These are phyloP conservation scores for Panaeolus cyanescens DNA, from an alignment of 768 basidiomycete genomes.

Conservation along the genomic window DNA sequence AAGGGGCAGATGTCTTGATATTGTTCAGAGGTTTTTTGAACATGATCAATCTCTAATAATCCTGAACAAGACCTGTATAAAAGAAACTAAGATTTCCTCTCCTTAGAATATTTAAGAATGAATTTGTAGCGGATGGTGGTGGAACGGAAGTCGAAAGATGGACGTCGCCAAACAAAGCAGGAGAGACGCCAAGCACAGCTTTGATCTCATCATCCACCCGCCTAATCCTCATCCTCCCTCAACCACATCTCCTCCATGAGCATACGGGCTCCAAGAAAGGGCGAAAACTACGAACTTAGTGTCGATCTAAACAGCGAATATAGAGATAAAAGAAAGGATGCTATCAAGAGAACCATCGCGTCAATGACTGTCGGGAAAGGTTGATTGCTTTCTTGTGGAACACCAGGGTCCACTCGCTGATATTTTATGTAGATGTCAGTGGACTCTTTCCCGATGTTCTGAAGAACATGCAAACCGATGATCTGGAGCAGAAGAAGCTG, in stretches of 20 bases:
- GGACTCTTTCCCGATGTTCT: conserved; percentile 97
- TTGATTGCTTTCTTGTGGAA: conserved; percentile 29
- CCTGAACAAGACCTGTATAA: neutral
- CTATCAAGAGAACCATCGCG: conserved; percentile 96
- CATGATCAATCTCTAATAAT: conserved; percentile 39
- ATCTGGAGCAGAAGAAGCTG: conserved; percentile 99
- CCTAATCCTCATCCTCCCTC: conserved; percentile 1
- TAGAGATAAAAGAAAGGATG: conserved; percentile 94
- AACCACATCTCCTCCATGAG: conserved; percentile 36
- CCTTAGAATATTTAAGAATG: too few species aligned
- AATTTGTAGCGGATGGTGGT: neutral
- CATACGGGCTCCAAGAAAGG: conserved; percentile 67
- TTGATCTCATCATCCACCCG: neutral
- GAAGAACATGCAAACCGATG: conserved; percentile 99
- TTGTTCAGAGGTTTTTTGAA: conserved; percentile 78
- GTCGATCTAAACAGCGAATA: conserved; percentile 98
- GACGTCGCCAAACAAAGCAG: conserved; percentile 1
- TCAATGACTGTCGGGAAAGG: conserved; percentile 99
- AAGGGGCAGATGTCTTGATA: conserved; percentile 74
- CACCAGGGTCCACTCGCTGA: neutral
- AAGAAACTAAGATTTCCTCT: too few species aligned
- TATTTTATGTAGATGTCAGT: conserved; percentile 64
- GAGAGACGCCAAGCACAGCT: neutral
- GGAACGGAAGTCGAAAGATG: neutral
- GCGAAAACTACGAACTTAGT: conserved; percentile 97